Base-by-base conservation (phyloP, 805 yeast species). In the Metschnikowia santaceciliae region DNA sequence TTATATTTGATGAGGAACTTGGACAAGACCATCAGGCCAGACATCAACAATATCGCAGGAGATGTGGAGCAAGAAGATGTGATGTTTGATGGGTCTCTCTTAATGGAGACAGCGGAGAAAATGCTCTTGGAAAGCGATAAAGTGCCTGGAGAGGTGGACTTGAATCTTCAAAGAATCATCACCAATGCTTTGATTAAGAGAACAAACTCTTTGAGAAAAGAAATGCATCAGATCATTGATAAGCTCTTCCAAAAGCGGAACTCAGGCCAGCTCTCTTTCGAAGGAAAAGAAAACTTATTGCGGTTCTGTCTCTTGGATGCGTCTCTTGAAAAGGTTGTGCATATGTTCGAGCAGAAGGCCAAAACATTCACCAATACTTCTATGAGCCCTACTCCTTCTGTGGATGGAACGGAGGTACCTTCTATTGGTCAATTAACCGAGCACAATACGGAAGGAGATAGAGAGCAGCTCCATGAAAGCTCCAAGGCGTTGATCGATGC, bases 21-120 rank as follows among this genome's bases (percentile, higher is more conserved):
- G 80, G 82, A 79, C 58, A 66, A 63, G 33, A 69, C 69, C 23
- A 64, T 78, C 57, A 74, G 54, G 20, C 60, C 60, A 2, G 56
- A 54, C 10, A 54, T 56, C 51, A 47, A 54, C 42, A 47, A 53
- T 69, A 55, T 61, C 62, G 43, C 68, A 13, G 58, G 51, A 14
- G 58, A 55, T n/a, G 51, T 38, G 14, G 39, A 54, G 70, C 70
- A 87, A 78, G 76, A 73, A 63, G 92, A 87, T 55, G 71, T 87
- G 45, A 76, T 87, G 65, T 85, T 83, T 63, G 92, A 86, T 68
- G 94, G 92, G 5, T 78, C 90, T 0, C 69, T 87, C 50, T 73
- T 87, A 45, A 83, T 89, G 60, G 85, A 84, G 63, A 79, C 89
- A 2, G 92, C 91, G 0, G 90, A 83, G 54, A 79, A 81, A 52